A percentile compares a stretch with the other conserved stretches of the same genome.
These are phyloP conservation scores for Onygenales sp. DNA, from an alignment of 2,329 filamentous ascomycete genomes.

Conservation along the genomic window DNA sequence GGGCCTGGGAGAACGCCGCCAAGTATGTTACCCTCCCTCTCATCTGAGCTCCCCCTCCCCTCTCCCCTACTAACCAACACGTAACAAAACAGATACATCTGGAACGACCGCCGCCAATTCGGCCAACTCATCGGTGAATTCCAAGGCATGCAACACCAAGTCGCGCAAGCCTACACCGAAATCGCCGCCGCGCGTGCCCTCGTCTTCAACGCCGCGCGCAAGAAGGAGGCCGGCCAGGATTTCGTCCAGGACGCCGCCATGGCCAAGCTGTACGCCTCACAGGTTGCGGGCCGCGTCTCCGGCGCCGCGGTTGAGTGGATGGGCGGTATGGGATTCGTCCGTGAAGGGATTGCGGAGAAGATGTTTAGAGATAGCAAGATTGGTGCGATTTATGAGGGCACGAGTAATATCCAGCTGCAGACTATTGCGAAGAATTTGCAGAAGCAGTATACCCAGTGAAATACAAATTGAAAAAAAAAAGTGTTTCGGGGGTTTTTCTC, in stretches of 20 bases:
- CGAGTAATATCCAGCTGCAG: constrained; percentile 57
- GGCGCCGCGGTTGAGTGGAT: constrained; percentile 94
- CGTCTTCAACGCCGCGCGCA: constrained; percentile 90
- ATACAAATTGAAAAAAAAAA: not conserved
- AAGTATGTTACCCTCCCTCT: constrained; percentile 38
- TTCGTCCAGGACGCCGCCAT: constrained; percentile 95
- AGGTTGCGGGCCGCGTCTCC: constrained; percentile 81
- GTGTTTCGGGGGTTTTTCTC: not conserved
- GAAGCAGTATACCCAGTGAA: constrained; percentile 55
- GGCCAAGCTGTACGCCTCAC: constrained; percentile 91
- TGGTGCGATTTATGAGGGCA: constrained; percentile 90
- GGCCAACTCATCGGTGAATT: constrained; percentile 89
- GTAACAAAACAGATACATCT: constrained; percentile 59
- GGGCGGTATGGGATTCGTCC: constrained; percentile 97
- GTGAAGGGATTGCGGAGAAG: constrained; percentile 95
- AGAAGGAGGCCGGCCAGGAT: constrained; percentile 94
- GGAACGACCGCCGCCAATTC: constrained; percentile 98
- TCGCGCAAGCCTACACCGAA: constrained; percentile 91
- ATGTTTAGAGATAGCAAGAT: constrained; percentile 98
- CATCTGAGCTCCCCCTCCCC: not conserved
- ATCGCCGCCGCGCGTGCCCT: constrained; percentile 84
- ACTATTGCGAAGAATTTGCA: constrained; percentile 64
- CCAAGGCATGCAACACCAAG: constrained; percentile 98
- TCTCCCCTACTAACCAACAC: constrained; percentile 1
- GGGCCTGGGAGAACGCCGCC: constrained; percentile 90